A percentile compares a stretch with the other conserved stretches of the same genome.
Conservation (phyloP, 169 alveolate species). For the Blepharisma undulans region DNA sequence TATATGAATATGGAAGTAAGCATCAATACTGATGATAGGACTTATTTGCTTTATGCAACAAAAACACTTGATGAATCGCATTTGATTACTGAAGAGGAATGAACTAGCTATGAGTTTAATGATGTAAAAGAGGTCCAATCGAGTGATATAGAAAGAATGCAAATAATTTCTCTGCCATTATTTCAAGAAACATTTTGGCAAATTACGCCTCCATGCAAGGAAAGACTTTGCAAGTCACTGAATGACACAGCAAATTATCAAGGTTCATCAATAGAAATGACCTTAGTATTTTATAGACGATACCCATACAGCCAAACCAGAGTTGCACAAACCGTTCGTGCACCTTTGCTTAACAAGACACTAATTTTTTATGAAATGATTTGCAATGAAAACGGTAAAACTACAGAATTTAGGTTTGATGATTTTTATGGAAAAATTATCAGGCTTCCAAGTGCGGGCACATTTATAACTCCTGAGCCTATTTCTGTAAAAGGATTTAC, state of each 20-base stretch:
- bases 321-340: neutral
- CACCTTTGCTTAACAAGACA: neutral
- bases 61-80: neutral
- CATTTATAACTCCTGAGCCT: neutral
- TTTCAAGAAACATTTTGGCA: conserved; percentile 3
- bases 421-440: neutral
- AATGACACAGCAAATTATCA: neutral
- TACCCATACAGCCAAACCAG: neutral
- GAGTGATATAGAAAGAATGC: neutral
- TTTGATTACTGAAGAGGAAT: neutral
- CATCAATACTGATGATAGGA: neutral
- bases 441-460: conserved; percentile 22
- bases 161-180: neutral
- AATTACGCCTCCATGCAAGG: neutral
- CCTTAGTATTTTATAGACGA: neutral
- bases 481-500: neutral
- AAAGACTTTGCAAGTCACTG: neutral
- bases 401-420: neutral
- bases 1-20: conserved; percentile 50
- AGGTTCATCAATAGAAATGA: too few relatives aligned
- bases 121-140: neutral
- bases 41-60: neutral
- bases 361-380: neutral
- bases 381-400: neutral
- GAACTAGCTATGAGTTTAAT: neutral